These are phyloP conservation scores for Penicillium soppii DNA, from an alignment of 495 filamentous ascomycete genomes.

Conservation along the genomic window DNA sequence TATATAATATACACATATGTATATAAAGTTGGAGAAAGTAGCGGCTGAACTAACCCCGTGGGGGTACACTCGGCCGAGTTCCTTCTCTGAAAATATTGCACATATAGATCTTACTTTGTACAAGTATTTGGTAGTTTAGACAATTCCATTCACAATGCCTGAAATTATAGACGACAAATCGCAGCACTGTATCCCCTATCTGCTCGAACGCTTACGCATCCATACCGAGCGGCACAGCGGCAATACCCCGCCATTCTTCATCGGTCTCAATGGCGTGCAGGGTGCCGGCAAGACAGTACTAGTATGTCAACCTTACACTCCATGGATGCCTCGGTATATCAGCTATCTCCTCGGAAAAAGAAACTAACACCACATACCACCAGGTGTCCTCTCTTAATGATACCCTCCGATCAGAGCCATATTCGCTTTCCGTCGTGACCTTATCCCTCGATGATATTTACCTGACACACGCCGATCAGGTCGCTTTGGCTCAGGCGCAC, in stretches of 20 bases:
- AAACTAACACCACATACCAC: background rate
- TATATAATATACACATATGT: no score
- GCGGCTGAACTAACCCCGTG: slow-evolving; percentile 4
- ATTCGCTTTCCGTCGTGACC: slow-evolving; percentile 70
- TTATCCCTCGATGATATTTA: slow-evolving; percentile 93
- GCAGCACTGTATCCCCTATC: slow-evolving; percentile 82
- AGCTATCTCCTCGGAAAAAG: slow-evolving; percentile 8
- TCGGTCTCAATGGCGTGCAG: slow-evolving; percentile 68
- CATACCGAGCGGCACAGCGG: slow-evolving; percentile 44
- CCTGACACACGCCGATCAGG: slow-evolving; percentile 69
- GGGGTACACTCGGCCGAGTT: slow-evolving; percentile 9
- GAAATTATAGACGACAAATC: slow-evolving; percentile 81
- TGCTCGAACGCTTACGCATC: slow-evolving; percentile 61
- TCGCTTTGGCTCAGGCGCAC: slow-evolving; percentile 59
- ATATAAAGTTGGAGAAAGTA: background rate
- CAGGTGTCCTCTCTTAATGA: slow-evolving; percentile 64
- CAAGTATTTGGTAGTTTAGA: background rate
- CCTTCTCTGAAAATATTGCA: no score
- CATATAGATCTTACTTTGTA: no score
- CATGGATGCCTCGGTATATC: slow-evolving; percentile 5
- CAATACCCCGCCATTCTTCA: slow-evolving; percentile 55
- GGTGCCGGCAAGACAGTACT: slow-evolving; percentile 91
- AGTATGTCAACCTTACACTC: slow-evolving; percentile 39
- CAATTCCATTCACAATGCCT: slow-evolving; percentile 37
- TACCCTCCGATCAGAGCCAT: slow-evolving; percentile 63